Evolutionary conservation across 495 filamentous ascomycete genomes (phyloP).

Genomic region (Recurvomyces mirabilis): DNA sequence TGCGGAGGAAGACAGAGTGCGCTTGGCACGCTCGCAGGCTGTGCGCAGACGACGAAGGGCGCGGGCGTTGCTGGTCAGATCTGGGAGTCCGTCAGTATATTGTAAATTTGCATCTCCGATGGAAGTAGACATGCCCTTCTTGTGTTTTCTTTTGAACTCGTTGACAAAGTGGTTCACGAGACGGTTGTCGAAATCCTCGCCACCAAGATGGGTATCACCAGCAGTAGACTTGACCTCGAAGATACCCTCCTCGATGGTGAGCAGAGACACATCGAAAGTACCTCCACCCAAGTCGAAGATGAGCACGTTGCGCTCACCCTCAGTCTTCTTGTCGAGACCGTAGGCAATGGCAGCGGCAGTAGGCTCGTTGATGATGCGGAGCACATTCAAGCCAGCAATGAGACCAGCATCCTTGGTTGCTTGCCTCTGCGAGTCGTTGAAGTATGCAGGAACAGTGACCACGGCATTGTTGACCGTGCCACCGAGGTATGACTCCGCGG

Average conservation of each 20-base stretch:
- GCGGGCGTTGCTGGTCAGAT: conserved; percentile 81
- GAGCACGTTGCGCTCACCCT: conserved; percentile 95
- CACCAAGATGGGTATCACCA: conserved; percentile 98
- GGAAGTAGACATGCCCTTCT: conserved; percentile 38
- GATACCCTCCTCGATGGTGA: conserved; percentile 98
- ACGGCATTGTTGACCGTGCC: conserved; percentile 97
- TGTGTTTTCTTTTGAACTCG: conserved; percentile 86
- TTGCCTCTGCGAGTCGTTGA: conserved; percentile 99
- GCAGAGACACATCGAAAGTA: conserved; percentile 98
- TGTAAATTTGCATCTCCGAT: background rate
- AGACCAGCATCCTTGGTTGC: conserved; percentile 98
- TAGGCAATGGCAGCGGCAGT: conserved; percentile 96
- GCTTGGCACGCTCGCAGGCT: conserved; percentile 98
- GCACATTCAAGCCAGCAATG: conserved; percentile 93
- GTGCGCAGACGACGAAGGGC: conserved; percentile 95
- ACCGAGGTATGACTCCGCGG: conserved; percentile 90
- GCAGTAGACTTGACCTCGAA: conserved; percentile 98
- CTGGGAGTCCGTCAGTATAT: no score
- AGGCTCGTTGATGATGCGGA: conserved; percentile 99
- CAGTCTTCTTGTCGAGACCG: conserved; percentile 91
- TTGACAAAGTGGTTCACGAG: conserved; percentile 91
- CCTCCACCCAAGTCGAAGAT: conserved; percentile 99
- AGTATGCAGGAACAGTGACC: conserved; percentile 96
- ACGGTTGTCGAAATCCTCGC: conserved; percentile 98
- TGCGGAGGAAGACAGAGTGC: conserved; percentile 89